Percentiles rank a stretch among this genome's conserved stretches.
phyloP scores from a whole-genome alignment of 2,329 filamentous ascomycete species.

The Metarhizium album region DNA sequence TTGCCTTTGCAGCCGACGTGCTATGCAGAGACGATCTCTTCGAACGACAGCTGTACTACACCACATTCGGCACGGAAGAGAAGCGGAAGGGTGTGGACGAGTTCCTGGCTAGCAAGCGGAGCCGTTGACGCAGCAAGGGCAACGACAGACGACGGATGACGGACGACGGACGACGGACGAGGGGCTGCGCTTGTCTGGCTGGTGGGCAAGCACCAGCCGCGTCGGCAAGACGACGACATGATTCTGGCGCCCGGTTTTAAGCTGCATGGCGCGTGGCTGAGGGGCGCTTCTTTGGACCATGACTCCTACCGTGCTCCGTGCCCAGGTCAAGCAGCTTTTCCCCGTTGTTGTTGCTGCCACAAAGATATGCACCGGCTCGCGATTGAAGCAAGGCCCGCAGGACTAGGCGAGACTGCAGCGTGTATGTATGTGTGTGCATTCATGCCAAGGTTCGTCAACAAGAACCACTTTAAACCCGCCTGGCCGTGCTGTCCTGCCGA shows the following conservation, averaged over 20 bases:
- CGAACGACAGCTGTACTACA: slow-evolving; percentile 25
- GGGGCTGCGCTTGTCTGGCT: neutral
- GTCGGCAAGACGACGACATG: neutral
- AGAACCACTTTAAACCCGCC: neutral
- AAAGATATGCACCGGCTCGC: slow-evolving; percentile 2
- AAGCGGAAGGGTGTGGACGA: slow-evolving; percentile 18
- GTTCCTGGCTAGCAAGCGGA: slow-evolving; percentile 18
- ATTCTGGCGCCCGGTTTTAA: neutral
- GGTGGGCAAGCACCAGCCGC: neutral
- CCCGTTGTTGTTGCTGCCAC: no score
- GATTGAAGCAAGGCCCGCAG: slow-evolving; percentile 4
- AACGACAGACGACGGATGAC: no score
- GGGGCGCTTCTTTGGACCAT: no score
- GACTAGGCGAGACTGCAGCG: neutral
- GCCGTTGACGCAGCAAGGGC: neutral
- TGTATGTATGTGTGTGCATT: slow-evolving; percentile 3
- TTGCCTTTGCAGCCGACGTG: slow-evolving; percentile 13
- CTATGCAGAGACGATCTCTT: slow-evolving; percentile 20
- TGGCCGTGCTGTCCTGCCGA: neutral
- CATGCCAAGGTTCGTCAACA: neutral
- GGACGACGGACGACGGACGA: no score
- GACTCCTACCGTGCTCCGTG: no score
- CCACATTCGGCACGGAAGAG: slow-evolving; percentile 22
- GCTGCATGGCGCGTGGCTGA: neutral
- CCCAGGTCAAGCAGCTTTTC: no score